Evolutionary conservation across 352 stramenopile genomes (phyloP).

Genomic region (Globisporangium emineosum): DNA sequence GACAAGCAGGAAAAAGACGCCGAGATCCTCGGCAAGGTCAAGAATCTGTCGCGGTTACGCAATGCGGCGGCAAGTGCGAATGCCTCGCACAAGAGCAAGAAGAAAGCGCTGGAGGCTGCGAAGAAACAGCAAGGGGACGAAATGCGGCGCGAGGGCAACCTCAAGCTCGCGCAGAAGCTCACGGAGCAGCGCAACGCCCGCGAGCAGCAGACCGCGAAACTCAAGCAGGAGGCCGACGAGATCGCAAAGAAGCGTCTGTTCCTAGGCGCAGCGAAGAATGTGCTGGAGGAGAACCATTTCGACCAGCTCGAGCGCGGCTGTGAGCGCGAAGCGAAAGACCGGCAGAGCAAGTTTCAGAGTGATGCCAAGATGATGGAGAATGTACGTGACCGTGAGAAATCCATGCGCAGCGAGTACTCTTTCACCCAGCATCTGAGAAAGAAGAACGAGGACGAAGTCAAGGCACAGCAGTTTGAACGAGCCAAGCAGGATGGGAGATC

Average conservation of each 20-base stretch:
- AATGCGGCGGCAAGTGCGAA: constrained; percentile 66
- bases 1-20: constrained; percentile 82
- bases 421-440: constrained; percentile 19
- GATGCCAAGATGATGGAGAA: constrained; percentile 43
- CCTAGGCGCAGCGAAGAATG: constrained; percentile 80
- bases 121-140: constrained; percentile 63
- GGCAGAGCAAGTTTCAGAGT: constrained; percentile 46
- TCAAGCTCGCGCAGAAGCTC: constrained; percentile 77
- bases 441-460: constrained; percentile 24
- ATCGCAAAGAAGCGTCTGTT: constrained; percentile 79
- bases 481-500: constrained; percentile 34
- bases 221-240: constrained; percentile 58
- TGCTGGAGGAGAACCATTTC: constrained; percentile 82
- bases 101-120: constrained; percentile 48
- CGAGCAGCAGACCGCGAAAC: constrained; percentile 41
- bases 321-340: constrained; percentile 50
- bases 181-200: constrained; percentile 47
- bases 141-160: constrained; percentile 50
- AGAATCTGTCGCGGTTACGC: constrained; percentile 74
- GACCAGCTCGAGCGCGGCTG: constrained; percentile 52
- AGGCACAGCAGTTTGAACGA: constrained; percentile 26
- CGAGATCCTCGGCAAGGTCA: constrained; percentile 64
- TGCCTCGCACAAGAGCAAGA: constrained; percentile 41
- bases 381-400: constrained; percentile 33
- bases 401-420: constrained; percentile 41